Evolutionary conservation across 192 early-diverging fungal species (phyloP).

Genomic region (Coemansia sp.): DNA sequence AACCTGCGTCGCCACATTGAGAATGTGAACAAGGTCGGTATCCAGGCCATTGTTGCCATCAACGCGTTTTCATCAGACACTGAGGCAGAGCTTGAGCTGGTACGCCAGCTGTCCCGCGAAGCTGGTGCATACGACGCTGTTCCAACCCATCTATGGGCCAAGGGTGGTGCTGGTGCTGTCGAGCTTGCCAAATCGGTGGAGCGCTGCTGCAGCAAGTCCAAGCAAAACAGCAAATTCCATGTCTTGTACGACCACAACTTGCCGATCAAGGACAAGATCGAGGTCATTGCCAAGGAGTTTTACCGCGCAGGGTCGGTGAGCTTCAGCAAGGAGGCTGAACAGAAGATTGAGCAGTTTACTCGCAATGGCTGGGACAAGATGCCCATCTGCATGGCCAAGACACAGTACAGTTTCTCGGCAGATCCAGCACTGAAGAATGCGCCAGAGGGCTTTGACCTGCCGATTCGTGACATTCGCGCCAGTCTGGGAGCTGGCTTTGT

Average conservation of each 20-base stretch:
- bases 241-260: constrained; percentile 83
- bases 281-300: constrained; percentile 85
- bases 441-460: constrained; percentile 88
- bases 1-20: constrained; percentile 91
- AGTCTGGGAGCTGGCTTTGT: constrained; percentile 96
- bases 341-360: constrained; percentile 88
- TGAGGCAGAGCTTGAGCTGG: constrained; percentile 76
- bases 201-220: constrained; percentile 13
- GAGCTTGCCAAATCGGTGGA: constrained; percentile 84
- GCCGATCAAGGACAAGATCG: constrained; percentile 89
- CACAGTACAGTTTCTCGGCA: constrained; percentile 90
- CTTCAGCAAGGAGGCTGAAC: constrained; percentile 76
- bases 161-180: constrained; percentile 86
- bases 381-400: constrained; percentile 99
- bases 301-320: constrained; percentile 94
- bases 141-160: constrained; percentile 90
- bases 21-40: constrained; percentile 85
- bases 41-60: constrained; percentile 89
- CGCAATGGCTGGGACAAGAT: constrained; percentile 81
- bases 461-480: constrained; percentile 92
- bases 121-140: constrained; percentile 90
- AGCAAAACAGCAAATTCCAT: constrained; percentile 60
- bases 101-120: constrained; percentile 67
- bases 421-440: constrained; percentile 91
- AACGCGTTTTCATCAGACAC: constrained; percentile 90